phyloP scores from a whole-genome alignment of 257 asterid species.

The Solanum chiquidenum region DNA sequence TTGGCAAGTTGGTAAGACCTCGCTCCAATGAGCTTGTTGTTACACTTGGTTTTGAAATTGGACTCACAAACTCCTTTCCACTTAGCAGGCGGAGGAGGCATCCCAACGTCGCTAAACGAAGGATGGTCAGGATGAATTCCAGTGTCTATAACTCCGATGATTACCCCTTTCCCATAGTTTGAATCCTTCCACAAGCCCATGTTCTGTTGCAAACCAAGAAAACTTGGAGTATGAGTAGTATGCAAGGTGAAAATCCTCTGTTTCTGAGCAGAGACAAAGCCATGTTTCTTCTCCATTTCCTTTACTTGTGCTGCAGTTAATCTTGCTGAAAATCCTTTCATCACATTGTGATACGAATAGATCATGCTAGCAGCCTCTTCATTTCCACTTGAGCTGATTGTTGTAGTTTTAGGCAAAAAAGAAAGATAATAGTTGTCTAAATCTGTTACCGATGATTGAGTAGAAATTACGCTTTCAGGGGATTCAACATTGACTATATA shows the following conservation, averaged over 20 bases:
- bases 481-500: conserved; percentile 31
- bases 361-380: conserved; percentile 3
- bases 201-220: conserved; percentile 35
- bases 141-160: conserved; percentile 36
- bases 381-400: neutral
- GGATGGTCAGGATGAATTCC: conserved; percentile 36
- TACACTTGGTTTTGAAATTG: conserved; percentile 5
- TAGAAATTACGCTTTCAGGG: conserved; percentile 2
- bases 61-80: conserved; percentile 42
- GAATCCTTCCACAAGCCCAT: conserved; percentile 39
- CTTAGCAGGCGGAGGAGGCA: conserved; percentile 39
- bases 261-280: conserved; percentile 25
- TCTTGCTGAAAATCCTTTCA: conserved; percentile 37
- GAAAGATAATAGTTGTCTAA: conserved; percentile 23
- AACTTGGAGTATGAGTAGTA: conserved; percentile 37
- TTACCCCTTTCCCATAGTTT: conserved; percentile 37
- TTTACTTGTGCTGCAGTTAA: conserved; percentile 20
- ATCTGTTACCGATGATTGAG: neutral
- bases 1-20: neutral
- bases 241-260: conserved; percentile 12
- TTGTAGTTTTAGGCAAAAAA: conserved; percentile 13
- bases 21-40: conserved; percentile 50
- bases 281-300: conserved; percentile 16
- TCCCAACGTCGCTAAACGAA: conserved; percentile 32
- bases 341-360: conserved; percentile 26